Evolutionary conservation across 768 basidiomycete species (phyloP).

Genomic region (Tubosaeta sp.): DNA sequence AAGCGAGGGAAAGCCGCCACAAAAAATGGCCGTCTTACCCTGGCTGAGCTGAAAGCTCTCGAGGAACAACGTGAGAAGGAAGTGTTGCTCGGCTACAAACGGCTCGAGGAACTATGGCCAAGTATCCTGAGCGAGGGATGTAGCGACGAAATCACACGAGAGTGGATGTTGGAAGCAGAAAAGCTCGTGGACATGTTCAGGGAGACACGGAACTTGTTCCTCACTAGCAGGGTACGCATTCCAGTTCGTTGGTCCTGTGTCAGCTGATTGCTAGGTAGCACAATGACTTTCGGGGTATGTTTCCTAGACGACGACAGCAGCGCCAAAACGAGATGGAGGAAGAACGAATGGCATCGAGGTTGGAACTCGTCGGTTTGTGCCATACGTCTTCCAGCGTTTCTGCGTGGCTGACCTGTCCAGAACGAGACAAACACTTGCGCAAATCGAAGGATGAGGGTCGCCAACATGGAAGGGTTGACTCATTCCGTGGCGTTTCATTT

Average conservation of each 20-base stretch:
- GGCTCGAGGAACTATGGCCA: conserved; percentile 61
- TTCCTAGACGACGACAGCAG: conserved; percentile 44
- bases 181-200: conserved; percentile 83
- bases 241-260: neutral
- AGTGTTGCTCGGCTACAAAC: conserved; percentile 52
- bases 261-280: conserved; percentile 26
- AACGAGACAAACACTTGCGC: conserved; percentile 51
- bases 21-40: conserved; percentile 44
- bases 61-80: conserved; percentile 67
- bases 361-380: conserved; percentile 65
- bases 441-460: conserved; percentile 43
- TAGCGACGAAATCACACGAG: conserved; percentile 50
- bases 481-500: conserved; percentile 78
- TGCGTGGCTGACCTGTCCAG: conserved; percentile 31
- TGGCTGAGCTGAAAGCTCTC: conserved; percentile 56
- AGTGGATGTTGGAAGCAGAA: conserved; percentile 84
- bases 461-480: conserved; percentile 45
- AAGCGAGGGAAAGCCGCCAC: conserved; percentile 29
- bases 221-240: conserved; percentile 61
- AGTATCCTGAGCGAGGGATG: conserved; percentile 41
- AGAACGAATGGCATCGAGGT: conserved; percentile 68
- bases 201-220: conserved; percentile 78
- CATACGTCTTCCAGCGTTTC: neutral
- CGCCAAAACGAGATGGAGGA: conserved; percentile 55
- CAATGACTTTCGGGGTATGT: conserved; percentile 67